A percentile compares a stretch with the other conserved stretches of the same genome.
Evolutionary conservation across 805 yeast genomes (phyloP).

Genomic region (Yamadazyma scolyti): DNA sequence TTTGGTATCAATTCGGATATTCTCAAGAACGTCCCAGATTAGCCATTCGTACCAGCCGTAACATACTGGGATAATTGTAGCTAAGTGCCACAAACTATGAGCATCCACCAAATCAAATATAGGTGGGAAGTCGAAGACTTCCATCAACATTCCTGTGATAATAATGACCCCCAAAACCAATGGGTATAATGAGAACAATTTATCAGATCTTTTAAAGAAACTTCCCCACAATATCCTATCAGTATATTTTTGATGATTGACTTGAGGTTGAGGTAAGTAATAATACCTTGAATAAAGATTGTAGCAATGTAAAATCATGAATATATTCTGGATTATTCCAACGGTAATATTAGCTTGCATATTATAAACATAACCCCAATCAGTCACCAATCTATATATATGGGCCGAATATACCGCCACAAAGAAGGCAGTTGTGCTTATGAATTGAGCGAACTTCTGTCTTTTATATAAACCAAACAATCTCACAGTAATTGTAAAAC

Average conservation of each 20-base stretch:
- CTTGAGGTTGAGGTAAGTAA: constrained; percentile 5
- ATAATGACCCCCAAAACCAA: constrained; percentile 40
- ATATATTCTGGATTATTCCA: constrained; percentile 70
- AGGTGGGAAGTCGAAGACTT: constrained; percentile 85
- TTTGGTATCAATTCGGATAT: constrained; percentile 15
- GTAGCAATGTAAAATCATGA: constrained; percentile 27
- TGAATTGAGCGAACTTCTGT: constrained; percentile 17
- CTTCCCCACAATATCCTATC: constrained; percentile 22
- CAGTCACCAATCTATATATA: constrained; percentile 56
- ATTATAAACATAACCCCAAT: constrained; percentile 91
- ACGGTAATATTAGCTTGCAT: constrained; percentile 84
- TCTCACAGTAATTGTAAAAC: constrained; percentile 64
- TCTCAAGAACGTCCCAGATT: constrained; percentile 38
- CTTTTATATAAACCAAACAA: constrained; percentile 54
- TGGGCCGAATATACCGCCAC: constrained; percentile 57
- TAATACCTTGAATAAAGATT: constrained; percentile 30
- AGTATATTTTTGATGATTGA: constrained; percentile 27
- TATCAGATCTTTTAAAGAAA: constrained; percentile 31
- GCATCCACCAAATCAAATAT: constrained; percentile 73
- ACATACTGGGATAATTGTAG: constrained; percentile 57
- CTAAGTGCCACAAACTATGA: constrained; percentile 91
- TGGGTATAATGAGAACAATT: constrained; percentile 38
- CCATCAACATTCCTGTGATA: constrained; percentile 78
- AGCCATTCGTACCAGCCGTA: constrained; percentile 45
- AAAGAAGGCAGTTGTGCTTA: constrained; percentile 39